Evolutionary conservation across 163 green algal genomes (phyloP), one percentile per base, ranked within the genome.

Genomic region (Scenedesmus sp.): DNA sequence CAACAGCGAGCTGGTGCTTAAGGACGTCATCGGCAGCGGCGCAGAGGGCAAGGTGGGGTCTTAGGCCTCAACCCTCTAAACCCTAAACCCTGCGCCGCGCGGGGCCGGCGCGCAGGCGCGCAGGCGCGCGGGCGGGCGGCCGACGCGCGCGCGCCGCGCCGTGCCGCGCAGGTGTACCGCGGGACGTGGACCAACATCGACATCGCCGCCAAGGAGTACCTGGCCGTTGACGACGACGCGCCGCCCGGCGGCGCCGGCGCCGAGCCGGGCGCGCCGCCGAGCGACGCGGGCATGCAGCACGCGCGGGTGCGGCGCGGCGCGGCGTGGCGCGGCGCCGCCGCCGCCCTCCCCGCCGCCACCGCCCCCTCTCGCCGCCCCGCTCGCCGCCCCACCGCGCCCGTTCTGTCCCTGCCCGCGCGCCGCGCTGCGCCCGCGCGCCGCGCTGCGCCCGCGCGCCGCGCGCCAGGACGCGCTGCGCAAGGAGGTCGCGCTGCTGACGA

Each of bases 151-250:
- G n/a, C n/a, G n/a, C n/a, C n/a, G n/a, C n/a, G 31, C 31, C 45
- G 57, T 22, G 11, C 13, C 14, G 17, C 9, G 31, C 71, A 80
- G 71, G 86, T 90, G 58, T 90, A 77, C 56, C 78, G 70, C 3
- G 86, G 86, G 17, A 81, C 72, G 4, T 90, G 86, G 86, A 84
- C 84, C 64, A 83, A 89, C 78, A 90, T 89, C 34, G 77, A 89
- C 54, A 81, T 90, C n/a, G 86, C 86, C 3, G 83, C 86, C 14
- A 90, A 90, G 83, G 86, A 90, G 70, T 81, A 69, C 18, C 56
- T 81, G 34, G 42, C 51, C 11, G 63, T 66, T 5, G 50, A 71
- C 24, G 72, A 64, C 3, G 58, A 60, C 28, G 17, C 24, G 26
- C 10, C 70, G 36, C 45, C 24, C 15, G 14, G 29, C 14, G 13